These are phyloP conservation scores for Pseudisothecium myosuroides DNA, from an alignment of 225 moss, liverwort and hornwort species.

Conservation along the genomic window DNA sequence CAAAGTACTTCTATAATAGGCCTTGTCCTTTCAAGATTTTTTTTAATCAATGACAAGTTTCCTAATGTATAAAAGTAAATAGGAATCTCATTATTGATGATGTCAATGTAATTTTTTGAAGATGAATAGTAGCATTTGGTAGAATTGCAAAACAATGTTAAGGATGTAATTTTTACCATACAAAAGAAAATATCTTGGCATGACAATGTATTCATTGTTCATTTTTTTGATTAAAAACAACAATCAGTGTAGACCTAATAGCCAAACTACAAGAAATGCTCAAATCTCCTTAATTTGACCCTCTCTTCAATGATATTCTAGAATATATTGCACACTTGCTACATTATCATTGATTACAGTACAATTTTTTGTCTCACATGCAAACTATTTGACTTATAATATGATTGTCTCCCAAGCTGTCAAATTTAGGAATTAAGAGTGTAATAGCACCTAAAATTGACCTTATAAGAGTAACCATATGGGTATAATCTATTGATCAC, in stretches of 20 bases:
- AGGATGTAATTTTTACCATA: background rate
- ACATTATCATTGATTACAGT: background rate
- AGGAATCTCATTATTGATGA: background rate
- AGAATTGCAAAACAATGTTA: background rate
- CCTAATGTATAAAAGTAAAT: background rate
- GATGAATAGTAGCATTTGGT: background rate
- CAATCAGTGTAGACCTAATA: fast-evolving
- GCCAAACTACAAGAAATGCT: background rate
- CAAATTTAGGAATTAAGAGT: fast-evolving
- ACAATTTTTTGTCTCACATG: background rate
- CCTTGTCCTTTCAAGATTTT: fast-evolving
- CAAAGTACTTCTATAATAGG: background rate
- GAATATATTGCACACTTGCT: background rate
- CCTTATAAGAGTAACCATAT: background rate
- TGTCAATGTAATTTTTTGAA: background rate
- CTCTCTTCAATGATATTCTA: background rate
- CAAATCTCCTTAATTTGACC: background rate
- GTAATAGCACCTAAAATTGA: background rate
- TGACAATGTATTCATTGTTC: fast-evolving
- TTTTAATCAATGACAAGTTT: background rate
- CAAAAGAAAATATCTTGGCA: background rate
- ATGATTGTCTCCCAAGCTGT: background rate
- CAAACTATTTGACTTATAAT: background rate
- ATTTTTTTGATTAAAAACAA: too few species aligned
- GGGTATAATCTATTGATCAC: background rate